Evolutionary conservation across 75 land plant species (phyloP), one percentile per base, ranked within the genome.

Genomic region (Pinus taeda): DNA sequence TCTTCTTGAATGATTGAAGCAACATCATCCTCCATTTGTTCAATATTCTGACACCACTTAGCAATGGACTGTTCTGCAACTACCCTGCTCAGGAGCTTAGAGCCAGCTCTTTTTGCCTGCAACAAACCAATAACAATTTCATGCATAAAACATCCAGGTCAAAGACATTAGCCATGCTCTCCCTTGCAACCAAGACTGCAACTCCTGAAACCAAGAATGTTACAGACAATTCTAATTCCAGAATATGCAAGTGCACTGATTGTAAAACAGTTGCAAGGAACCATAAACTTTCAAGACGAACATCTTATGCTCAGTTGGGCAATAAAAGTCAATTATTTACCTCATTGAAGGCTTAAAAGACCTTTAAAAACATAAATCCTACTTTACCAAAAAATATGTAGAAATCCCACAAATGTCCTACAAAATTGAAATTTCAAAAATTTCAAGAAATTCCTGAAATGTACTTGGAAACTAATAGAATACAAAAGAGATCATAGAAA

Each of bases 1-100:
- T 95, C 98, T 85, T 95, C 95, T 73, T 82, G 85, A 69, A 90
- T 75, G 75, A 94, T 73, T n/a, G 69, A 81, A 73, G 87, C 78
- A n/a, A 97, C 88, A 77, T 93, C 90, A 63, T 91, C 93, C 80
- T 97, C 99, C 90, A 94, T 85, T 69, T 89, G 84, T 62, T 95
- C 93, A 76, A 97, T 94, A 53, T 74, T 84, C 20, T 85, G 66
- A 37, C 83, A 83, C 99, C 99, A 97, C 85, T 90, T 84, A 12
- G 66, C 79, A 77, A 97, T 87, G 42, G 93, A 84, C 45, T 88
- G 83, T 72, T 88, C 89, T 42, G 99, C 90, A 75, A 97, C 93
- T 69, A 86, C 85, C 61, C 99, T 81, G 66, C 86, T 92, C 83
- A 81, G 83, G 55, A 94, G 82, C 85, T 85, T 90, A 53, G 98